These are phyloP conservation scores for Cytospora leucostoma DNA, from an alignment of 2,329 filamentous ascomycete species.

Conservation along the genomic window DNA sequence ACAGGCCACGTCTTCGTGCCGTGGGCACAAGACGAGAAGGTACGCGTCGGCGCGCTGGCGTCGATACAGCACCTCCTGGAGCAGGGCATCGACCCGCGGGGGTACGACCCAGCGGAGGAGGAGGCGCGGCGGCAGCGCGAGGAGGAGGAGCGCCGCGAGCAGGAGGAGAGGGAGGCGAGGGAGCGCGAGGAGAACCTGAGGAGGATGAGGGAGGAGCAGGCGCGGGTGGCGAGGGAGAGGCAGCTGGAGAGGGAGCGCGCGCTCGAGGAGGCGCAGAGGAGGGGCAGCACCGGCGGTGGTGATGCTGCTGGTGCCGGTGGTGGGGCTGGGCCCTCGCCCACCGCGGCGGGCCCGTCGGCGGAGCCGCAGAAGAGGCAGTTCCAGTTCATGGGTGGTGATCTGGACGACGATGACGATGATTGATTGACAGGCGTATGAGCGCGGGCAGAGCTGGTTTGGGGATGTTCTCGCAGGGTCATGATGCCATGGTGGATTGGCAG, in stretches of 20 bases:
- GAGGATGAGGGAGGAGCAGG: constrained; percentile 49
- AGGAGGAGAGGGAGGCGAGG: constrained; percentile 45
- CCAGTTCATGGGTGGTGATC: constrained; percentile 52
- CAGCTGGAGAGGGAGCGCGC: constrained; percentile 50
- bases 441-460: background rate
- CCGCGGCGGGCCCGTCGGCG: constrained; percentile 23
- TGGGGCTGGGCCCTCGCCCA: constrained; percentile 1
- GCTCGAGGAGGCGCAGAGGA: constrained; percentile 42
- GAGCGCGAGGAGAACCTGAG: constrained; percentile 40
- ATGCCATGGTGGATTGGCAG: background rate
- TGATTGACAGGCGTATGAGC: constrained; percentile 10
- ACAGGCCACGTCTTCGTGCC: constrained; percentile 67
- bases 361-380: constrained; percentile 50
- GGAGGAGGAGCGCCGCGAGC: constrained; percentile 53
- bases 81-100: constrained; percentile 61
- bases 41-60: constrained; percentile 68
- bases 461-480: background rate
- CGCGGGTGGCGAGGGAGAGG: constrained; percentile 47
- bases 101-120: constrained; percentile 60
- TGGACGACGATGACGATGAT: constrained; percentile 52
- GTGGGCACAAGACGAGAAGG: constrained; percentile 73
- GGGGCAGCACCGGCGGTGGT: constrained; percentile 32
- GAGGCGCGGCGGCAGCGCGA: constrained; percentile 52
- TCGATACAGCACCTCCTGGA: constrained; percentile 63
- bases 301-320: no score